Conservation (phyloP, 306 rosid species). For the Phaseolus lunatus region DNA sequence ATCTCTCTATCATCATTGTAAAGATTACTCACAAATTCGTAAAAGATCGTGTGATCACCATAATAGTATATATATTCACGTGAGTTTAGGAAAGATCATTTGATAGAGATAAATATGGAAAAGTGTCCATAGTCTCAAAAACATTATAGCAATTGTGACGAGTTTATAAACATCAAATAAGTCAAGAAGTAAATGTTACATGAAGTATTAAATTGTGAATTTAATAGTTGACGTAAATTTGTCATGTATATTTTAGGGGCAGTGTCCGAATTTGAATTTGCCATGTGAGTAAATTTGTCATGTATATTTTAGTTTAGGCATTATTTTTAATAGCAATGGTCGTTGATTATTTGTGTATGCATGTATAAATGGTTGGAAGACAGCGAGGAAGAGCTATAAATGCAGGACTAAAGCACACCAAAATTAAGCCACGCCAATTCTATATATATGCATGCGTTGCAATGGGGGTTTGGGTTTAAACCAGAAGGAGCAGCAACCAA, state of each 20-base stretch:
- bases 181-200: too few species aligned
- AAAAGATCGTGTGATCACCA: too few species aligned
- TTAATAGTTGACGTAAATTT: too few species aligned
- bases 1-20: too few species aligned
- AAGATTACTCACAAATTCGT: too few species aligned
- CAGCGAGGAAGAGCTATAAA: conserved; percentile 26
- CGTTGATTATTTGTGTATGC: conserved; percentile 2
- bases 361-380: conserved; percentile 1
- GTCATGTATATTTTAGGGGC: background rate
- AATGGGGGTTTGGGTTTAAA: background rate
- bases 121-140: too few species aligned
- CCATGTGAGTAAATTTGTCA: background rate
- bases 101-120: too few species aligned
- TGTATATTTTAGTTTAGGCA: background rate
- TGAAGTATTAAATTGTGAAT: too few species aligned
- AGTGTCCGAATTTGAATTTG: background rate
- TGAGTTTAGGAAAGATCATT: too few species aligned
- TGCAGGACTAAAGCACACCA: conserved; percentile 4
- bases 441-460: conserved; percentile 35
- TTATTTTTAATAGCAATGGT: conserved; percentile 1
- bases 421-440: conserved; percentile 13
- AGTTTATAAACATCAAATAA: too few species aligned
- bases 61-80: too few species aligned
- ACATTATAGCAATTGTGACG: too few species aligned
- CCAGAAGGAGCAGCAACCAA: background rate